These are phyloP conservation scores for Aspergillus campestris DNA, from an alignment of 495 filamentous ascomycete species.

Conservation along the genomic window DNA sequence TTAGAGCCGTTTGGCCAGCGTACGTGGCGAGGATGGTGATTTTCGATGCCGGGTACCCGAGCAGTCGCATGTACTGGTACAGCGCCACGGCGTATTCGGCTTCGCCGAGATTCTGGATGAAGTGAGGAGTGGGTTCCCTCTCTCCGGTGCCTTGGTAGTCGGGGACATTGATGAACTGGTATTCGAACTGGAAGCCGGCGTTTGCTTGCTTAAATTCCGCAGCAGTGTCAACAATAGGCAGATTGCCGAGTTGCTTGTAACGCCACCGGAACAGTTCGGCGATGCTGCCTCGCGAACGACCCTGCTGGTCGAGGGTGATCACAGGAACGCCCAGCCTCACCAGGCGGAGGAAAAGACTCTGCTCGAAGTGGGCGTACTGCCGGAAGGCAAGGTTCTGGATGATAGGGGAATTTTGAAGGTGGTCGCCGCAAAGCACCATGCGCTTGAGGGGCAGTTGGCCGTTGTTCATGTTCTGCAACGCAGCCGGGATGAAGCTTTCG, in stretches of 20 bases:
- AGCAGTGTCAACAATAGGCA: conserved; percentile 59
- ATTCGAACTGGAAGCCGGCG: conserved; percentile 85
- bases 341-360: conserved; percentile 86
- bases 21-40: conserved; percentile 92
- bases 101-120: conserved; percentile 94
- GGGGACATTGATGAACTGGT: conserved; percentile 93
- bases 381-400: conserved; percentile 95
- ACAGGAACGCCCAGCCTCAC: conserved; percentile 84
- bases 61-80: conserved; percentile 94
- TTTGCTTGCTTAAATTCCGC: conserved; percentile 77
- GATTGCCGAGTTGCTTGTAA: conserved; percentile 70
- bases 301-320: conserved; percentile 87
- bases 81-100: conserved; percentile 94
- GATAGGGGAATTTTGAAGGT: conserved; percentile 92
- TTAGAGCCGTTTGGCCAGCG: conserved; percentile 86
- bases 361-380: conserved; percentile 91
- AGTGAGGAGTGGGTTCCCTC: conserved; percentile 86
- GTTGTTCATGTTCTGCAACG: conserved; percentile 69
- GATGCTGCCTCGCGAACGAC: conserved; percentile 77
- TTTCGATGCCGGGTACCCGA: conserved; percentile 87
- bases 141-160: conserved; percentile 92
- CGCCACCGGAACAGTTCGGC: conserved; percentile 91
- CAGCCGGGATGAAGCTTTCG: conserved; percentile 90
- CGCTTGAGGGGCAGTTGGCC: conserved; percentile 72
- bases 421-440: conserved; percentile 89